Evolutionary conservation across 768 basidiomycete species (phyloP), one percentile per base, ranked within the genome.

Genomic region (Rubroboletus satanas): DNA sequence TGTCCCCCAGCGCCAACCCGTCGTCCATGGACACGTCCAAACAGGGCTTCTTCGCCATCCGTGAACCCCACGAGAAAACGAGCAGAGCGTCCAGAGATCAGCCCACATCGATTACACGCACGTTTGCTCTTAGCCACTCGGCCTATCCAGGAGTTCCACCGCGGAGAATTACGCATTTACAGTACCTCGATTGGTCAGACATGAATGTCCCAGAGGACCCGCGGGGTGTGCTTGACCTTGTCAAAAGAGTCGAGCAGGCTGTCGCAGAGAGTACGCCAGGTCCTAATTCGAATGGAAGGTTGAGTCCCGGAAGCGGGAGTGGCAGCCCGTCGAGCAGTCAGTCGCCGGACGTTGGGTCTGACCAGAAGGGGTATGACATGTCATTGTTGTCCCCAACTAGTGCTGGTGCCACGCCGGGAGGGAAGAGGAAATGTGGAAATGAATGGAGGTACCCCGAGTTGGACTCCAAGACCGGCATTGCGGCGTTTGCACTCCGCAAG

Each of bases 181-280:
- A 98, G 69, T 98, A 93, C 66, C 79, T 95, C 37, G 87, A 88
- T 37, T 98, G 96, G 96, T 93, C 95, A 2, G 96, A 98, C 64
- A 88, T 98, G 76, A 94, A 94, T 67, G 93, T 98, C 12, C 96
- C 96, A 0, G 84, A 87, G 12, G 84, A 92, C 54, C 85, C 95
- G 0, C 74, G 81, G 7, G 87, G 85, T 7, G 75, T 98, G 18
- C 72, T 97, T 39, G 75, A 79, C 14, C 79, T 98, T 23, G 81
- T 97, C 50, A 79, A 77, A 55, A 84, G 85, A 57, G 87, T 93
- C n/a, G 85, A 71, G 37, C 60, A 59, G 11, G 63, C 65, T 8
- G 62, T 62, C 1, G 58, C 51, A 29, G 69, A 68, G 47, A 71
- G 65, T 15, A 67, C 67, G 0, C 69, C 67, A 11, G 65, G 69